Base-by-base conservation (phyloP, 2,329 filamentous ascomycete species). In the Thyridium curvatum region DNA sequence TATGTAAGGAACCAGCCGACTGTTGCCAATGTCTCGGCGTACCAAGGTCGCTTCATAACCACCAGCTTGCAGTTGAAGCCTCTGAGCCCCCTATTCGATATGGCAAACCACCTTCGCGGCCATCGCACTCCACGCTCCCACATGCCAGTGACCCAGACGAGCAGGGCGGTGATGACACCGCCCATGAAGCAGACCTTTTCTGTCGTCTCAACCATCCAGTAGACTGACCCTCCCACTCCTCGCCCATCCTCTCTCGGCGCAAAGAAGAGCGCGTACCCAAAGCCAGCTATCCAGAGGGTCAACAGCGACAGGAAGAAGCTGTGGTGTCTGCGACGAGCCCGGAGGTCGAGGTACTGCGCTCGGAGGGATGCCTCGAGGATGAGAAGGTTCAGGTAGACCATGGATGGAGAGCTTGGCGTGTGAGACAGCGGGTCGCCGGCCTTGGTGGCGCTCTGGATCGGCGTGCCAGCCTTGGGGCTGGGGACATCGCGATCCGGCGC, bases 61-160 rank as follows among this genome's bases (percentile, higher is more conserved):
- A 98, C 89, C 35, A 98, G 82, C 66, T 98, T 97, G 64, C 89
- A 87, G 63, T 98, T 98, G 76, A 97, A 94, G 40, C 78, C 84
- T 44, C 93, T 77, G 46, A 98, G 69, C 12, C 93, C 93, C 39
- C 93, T 76, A 59, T 98, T 98, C 30, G 90, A 86, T 45, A 90
- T 82, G 49, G 76, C 80, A 50, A 97, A 82, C 86, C 93, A 97
- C 49, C 88, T 79, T 40, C 91, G 74, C 36, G 93, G 93, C 90
- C 93, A 97, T 46, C 90, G 79, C 40, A 98, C 84, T 26, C 93
- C 93, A 40, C 91, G 79, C 55, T 97, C 91, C 86, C 91, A 98
- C 60, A 96, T 90, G 18, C 93, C 93, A 0, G 91, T 96, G 13
- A 82, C 90, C 87, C 90, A 96, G 49, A 97, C 83, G 29, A 98